Conservation (phyloP, 2,329 filamentous ascomycete genomes). For the Xylariaceae sp. region DNA sequence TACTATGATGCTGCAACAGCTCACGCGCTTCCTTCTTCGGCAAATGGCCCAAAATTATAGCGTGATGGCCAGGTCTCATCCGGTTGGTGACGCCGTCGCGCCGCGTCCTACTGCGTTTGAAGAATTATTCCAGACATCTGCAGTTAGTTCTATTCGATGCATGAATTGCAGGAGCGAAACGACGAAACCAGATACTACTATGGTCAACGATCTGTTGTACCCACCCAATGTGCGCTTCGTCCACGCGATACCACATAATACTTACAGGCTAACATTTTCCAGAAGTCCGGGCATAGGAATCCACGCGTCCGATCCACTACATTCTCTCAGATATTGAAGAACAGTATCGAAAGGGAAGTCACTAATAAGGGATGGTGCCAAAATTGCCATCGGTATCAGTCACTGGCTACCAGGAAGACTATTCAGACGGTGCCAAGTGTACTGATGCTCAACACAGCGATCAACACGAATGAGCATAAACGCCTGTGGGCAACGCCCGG, state of each 20-base stretch:
- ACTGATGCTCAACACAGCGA: constrained; percentile 82
- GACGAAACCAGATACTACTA: constrained; percentile 70
- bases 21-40: constrained; percentile 81
- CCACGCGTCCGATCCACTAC: constrained; percentile 52
- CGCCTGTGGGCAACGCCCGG: constrained; percentile 83
- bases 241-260: constrained; percentile 5
- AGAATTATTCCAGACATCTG: constrained; percentile 66
- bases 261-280: constrained; percentile 16
- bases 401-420: constrained; percentile 77
- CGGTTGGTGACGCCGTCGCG: constrained; percentile 27
- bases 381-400: constrained; percentile 85
- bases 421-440: constrained; percentile 79
- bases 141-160: constrained; percentile 73
- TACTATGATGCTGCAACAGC: constrained; percentile 76
- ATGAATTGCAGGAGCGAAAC: constrained; percentile 86
- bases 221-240: constrained; percentile 45
- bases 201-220: constrained; percentile 84
- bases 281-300: constrained; percentile 47
- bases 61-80: constrained; percentile 57
- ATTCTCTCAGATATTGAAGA: constrained; percentile 90
- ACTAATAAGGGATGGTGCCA: constrained; percentile 91
- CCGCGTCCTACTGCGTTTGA: constrained; percentile 49
- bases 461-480: constrained; percentile 66
- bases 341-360: constrained; percentile 83
- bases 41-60: constrained; percentile 75